Evolutionary conservation across 1,284 basidiomycete genomes (phyloP), one percentile per base, ranked within the genome.

Genomic region (Schizophyllum commune): DNA sequence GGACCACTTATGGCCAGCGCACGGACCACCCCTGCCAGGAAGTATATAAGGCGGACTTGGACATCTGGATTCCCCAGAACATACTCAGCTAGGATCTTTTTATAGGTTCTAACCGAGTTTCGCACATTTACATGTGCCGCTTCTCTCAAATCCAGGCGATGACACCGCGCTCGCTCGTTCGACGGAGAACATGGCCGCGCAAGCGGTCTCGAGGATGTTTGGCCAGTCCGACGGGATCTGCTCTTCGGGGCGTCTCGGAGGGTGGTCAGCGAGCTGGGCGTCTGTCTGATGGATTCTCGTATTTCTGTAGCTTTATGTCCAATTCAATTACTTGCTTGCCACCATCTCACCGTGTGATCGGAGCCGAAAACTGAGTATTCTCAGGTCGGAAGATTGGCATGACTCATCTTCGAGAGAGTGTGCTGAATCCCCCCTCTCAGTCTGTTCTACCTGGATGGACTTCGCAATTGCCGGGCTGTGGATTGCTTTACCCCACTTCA

Each of bases 281-380:
- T 59, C 51, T 59, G 58, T 59, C 58, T 59, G 58, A 60, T 62
- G 58, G 55, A 62, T 60, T 57, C 13, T 34, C 22, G 32, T 58
- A 47, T 8, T 47, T 47, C 39, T 47, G 17, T 17, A 47, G 9
- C 8, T 47, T 47, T 3, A 11, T 47, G 9, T 47, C 7, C 39
- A 47, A 47, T 47, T 3, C 39, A 47, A 13, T 47, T 9, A 8
- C 9, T 8, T 17, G 13, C 9, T 17, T 47, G 39, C 39, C 9
- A 47, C 2, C 9, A 2, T 47, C 9, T 47, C 39, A 13, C 9
- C 9, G 39, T 3, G 17, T 3, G 39, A 47, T 47, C 17, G 39
- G 39, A 47, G 17, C 9, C 13, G 2, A 17, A 4, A 11, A 47
- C 8, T 47, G 39, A 17, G 17, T 3, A 4, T 11, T 9, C 17